These are phyloP conservation scores for Apiospora rasikravindrae DNA, from an alignment of 2,329 filamentous ascomycete species.

Conservation along the genomic window DNA sequence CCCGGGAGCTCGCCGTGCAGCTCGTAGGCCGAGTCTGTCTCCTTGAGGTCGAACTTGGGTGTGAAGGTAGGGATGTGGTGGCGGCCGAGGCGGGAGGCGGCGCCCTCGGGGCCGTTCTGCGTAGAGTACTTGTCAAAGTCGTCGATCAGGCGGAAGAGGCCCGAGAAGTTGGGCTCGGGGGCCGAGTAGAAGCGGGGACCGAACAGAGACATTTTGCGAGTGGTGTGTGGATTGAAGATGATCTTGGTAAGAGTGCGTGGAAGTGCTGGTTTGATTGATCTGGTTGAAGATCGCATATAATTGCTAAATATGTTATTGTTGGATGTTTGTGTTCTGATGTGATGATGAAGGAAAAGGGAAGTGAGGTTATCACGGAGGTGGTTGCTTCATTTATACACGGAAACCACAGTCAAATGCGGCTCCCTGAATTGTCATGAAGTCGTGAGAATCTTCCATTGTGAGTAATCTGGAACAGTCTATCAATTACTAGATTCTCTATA, in stretches of 20 bases:
- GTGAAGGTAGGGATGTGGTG: constrained; percentile 62
- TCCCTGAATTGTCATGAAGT: constrained; percentile 38
- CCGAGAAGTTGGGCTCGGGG: constrained; percentile 57
- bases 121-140: constrained; percentile 65
- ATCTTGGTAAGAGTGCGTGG: constrained; percentile 25
- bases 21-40: constrained; percentile 71
- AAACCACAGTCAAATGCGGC: constrained; percentile 21
- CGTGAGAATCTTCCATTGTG: constrained; percentile 24
- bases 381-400: constrained; percentile 38
- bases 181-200: constrained; percentile 55
- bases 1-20: constrained; percentile 82
- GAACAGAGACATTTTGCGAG: constrained; percentile 64
- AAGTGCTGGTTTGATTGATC: constrained; percentile 22
- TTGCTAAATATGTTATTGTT: constrained; percentile 7
- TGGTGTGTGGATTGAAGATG: constrained; percentile 27
- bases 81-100: constrained; percentile 24
- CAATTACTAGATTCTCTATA: constrained; percentile 2
- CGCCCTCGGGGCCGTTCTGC: constrained; percentile 18
- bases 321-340: constrained; percentile 33
- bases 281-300: neutral
- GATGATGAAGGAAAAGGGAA: constrained; percentile 30
- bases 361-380: constrained; percentile 24
- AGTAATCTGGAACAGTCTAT: constrained; percentile 27
- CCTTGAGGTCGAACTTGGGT: constrained; percentile 80
- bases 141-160: constrained; percentile 68